phyloP scores from a whole-genome alignment of 805 yeast genomes.

The Geotrichum ghanense region DNA sequence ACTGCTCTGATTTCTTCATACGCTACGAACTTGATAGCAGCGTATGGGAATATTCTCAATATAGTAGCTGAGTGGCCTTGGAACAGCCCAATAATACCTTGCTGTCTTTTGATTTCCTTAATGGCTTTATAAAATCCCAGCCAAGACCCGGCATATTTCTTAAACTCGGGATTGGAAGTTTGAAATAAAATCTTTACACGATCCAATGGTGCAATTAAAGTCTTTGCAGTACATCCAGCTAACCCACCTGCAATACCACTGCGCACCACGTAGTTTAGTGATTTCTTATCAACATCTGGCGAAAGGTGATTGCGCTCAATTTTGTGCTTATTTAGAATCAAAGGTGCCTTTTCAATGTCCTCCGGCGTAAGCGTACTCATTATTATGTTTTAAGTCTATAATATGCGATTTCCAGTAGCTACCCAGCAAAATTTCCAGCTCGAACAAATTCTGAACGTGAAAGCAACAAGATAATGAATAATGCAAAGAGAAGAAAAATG shows the following conservation, averaged over 20 bases:
- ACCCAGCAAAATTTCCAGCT: too few relatives aligned
- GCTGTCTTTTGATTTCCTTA: constrained; percentile 46
- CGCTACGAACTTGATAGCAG: constrained; percentile 92
- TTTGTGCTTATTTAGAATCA: neutral
- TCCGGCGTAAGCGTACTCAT: neutral
- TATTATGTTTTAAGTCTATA: too few relatives aligned
- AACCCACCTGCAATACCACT: constrained; percentile 91
- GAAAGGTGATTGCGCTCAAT: neutral
- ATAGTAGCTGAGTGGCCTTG: constrained; percentile 96
- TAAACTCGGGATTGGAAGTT: constrained; percentile 84
- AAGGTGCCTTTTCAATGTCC: neutral
- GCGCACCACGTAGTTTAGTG: constrained; percentile 65
- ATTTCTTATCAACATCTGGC: constrained; percentile 45
- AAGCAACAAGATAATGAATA: too few relatives aligned
- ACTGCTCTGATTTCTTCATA: constrained; percentile 83
- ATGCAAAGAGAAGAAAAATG: too few relatives aligned
- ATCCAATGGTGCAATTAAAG: constrained; percentile 90
- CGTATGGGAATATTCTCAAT: constrained; percentile 87
- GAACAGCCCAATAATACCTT: constrained; percentile 72
- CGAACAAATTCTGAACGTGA: too few relatives aligned
- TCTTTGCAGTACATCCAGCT: constrained; percentile 94
- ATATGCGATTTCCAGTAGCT: too few relatives aligned
- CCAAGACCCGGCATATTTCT: constrained; percentile 68
- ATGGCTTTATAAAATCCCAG: constrained; percentile 69
- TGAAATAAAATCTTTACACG: constrained; percentile 91